Evolutionary conservation across 129 eudicot species (phyloP), one percentile per base, ranked within the genome.

Genomic region (Chrysanthemum makinoi): DNA sequence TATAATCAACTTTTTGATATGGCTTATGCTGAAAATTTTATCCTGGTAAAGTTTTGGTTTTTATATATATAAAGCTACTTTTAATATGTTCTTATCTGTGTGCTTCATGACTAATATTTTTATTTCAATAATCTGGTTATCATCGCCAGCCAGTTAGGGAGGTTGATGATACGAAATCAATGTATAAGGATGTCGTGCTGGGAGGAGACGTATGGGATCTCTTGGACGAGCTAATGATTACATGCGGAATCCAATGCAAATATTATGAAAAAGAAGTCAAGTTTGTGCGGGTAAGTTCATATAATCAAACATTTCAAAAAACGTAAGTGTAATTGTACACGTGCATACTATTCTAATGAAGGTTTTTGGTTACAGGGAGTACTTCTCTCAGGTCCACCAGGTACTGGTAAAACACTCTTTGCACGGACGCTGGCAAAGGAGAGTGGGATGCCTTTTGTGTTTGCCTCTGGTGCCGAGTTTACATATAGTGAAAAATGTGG

Each of bases 131-230:
- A 48, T 50, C 60, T 52, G 15, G 15, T 51, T 2, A 65, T 46
- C 52, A 57, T 47, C 49, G 66, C 66, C 89, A 93, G 96, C 95
- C 98, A 77, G 86, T 85, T 55, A 81, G 87, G 70, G 86, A 89
- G 79, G 91, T 70, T 78, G 90, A 79, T 78, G 91, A 83, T 28
- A 78, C 90, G 12, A 93, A 89, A 68, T 78, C 95, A 3, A 93
- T 89, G 96, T 82, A 81, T 53, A 87, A 87, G 74, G 96, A 89
- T 70, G 95, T 93, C 22, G 88, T 93, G 73, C 72, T 93, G 53
- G 96, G 96, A 72, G 98, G 95, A 66, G 98, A 93, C 77, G 88
- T 89, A 3, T 93, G 98, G 98, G 98, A 93, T 85, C 96, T 93
- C 12, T 84, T 93, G 68, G 98, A 93, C 54, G 98, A 93, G 75